A percentile compares a stretch with the other conserved stretches of the same genome.
Evolutionary conservation across 2,329 filamentous ascomycete species (phyloP).

Genomic region (Lithohypha guttulata): DNA sequence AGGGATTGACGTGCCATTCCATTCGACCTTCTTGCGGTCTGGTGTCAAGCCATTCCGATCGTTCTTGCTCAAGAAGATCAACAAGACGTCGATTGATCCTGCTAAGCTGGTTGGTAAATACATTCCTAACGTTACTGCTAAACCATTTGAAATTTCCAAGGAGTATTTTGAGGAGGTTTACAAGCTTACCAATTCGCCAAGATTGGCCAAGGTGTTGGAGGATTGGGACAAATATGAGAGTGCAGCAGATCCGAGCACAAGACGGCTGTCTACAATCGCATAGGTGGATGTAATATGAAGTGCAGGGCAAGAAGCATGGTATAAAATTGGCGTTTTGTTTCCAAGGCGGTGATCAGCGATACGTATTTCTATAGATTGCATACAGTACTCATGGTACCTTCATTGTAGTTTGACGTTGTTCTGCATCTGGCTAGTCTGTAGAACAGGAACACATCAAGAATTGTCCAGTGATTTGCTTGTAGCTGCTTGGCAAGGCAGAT

Average conservation of each 20-base stretch:
- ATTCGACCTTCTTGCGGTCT: slow-evolving; percentile 93
- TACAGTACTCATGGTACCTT: too few species aligned
- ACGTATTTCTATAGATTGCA: too few species aligned
- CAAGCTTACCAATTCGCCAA: slow-evolving; percentile 69
- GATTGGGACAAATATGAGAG: slow-evolving; percentile 70
- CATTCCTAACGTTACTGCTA: slow-evolving; percentile 95
- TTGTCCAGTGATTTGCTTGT: too few species aligned
- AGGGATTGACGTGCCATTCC: slow-evolving; percentile 94
- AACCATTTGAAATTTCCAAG: slow-evolving; percentile 89
- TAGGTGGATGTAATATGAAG: too few species aligned
- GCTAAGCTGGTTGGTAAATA: slow-evolving; percentile 96
- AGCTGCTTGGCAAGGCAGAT: too few species aligned
- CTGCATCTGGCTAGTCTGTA: too few species aligned
- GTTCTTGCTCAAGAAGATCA: slow-evolving; percentile 99
- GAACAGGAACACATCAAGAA: too few species aligned
- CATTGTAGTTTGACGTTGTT: too few species aligned
- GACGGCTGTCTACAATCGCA: slow-evolving; percentile 18
- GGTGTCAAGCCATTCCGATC: slow-evolving; percentile 98
- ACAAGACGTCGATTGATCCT: slow-evolving; percentile 96
- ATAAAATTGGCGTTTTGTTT: too few species aligned
- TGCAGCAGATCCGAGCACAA: slow-evolving; percentile 18
- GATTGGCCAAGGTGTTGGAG: slow-evolving; percentile 50
- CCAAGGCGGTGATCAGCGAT: too few species aligned
- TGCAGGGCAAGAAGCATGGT: too few species aligned
- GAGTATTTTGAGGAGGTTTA: slow-evolving; percentile 99